phyloP scores from a whole-genome alignment of 2,329 filamentous ascomycete genomes.

The Fusarium illudens region DNA sequence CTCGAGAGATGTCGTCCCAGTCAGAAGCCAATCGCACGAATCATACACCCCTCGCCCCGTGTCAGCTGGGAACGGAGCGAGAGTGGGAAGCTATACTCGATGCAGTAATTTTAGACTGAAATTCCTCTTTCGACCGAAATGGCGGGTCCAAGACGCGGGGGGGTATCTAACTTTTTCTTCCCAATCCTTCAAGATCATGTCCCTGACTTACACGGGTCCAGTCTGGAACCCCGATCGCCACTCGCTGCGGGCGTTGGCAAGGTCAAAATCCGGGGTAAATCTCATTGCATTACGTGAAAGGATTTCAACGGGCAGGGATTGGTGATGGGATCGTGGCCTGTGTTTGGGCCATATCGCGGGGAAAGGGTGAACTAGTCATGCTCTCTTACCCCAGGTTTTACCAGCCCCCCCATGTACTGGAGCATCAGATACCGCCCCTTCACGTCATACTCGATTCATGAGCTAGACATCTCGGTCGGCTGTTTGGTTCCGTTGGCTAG shows the following conservation, averaged over 20 bases:
- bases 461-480: background rate
- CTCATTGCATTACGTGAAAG: slow-evolving; percentile 10
- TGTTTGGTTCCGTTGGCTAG: background rate
- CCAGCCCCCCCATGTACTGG: background rate
- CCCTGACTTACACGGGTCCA: background rate
- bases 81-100: slow-evolving; percentile 7
- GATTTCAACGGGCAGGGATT: background rate
- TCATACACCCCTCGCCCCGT: background rate
- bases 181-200: background rate
- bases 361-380: background rate
- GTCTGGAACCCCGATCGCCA: slow-evolving; percentile 14
- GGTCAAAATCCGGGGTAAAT: slow-evolving; percentile 1
- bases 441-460: background rate
- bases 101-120: slow-evolving; percentile 23
- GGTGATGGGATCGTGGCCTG: background rate
- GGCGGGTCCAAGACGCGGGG: background rate
- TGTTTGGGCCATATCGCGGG: background rate
- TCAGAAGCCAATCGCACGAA: slow-evolving; percentile 9
- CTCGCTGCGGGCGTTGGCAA: slow-evolving; percentile 1
- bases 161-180: background rate
- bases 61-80: background rate
- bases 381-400: background rate
- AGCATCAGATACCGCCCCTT: background rate
- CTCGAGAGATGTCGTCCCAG: background rate
- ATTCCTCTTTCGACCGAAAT: slow-evolving; percentile 9